These are phyloP conservation scores for Limnomonas spitsbergensis DNA, from an alignment of 139 green algal genomes.

Conservation along the genomic window DNA sequence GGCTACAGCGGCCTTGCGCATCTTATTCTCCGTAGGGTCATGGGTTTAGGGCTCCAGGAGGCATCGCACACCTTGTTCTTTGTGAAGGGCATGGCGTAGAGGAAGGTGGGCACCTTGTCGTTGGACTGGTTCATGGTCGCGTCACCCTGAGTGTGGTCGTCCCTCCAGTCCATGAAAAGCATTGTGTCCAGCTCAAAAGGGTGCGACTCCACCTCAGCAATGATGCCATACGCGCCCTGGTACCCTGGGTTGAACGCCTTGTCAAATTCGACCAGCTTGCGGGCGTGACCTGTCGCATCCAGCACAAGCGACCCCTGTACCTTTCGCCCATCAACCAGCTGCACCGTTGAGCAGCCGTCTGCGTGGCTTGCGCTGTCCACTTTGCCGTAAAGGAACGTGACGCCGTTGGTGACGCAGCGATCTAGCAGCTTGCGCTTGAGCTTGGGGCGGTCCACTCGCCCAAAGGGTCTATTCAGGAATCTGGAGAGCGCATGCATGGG, in stretches of 20 bases:
- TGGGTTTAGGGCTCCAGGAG: too few relatives aligned
- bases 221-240: conserved; percentile 94
- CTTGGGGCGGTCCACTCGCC: conserved; percentile 81
- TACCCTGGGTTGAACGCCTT: conserved; percentile 88
- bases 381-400: conserved; percentile 52
- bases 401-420: conserved; percentile 1
- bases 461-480: conserved; percentile 84
- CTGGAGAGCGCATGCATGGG: conserved; percentile 37
- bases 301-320: conserved; percentile 71
- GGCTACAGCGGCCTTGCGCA: too few relatives aligned
- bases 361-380: conserved; percentile 65
- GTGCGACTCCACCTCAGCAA: conserved; percentile 81
- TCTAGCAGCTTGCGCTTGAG: conserved; percentile 86
- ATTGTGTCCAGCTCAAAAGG: conserved; percentile 90
- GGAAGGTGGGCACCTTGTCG: conserved; percentile 84
- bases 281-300: conserved; percentile 88
- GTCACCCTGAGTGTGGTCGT: conserved; percentile 75
- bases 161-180: conserved; percentile 99
- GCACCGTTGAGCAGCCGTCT: conserved; percentile 52
- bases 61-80: conserved; percentile 56
- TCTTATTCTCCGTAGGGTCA: too few relatives aligned
- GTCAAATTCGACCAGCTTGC: conserved; percentile 87
- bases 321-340: conserved; percentile 34
- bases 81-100: conserved; percentile 98
- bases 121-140: conserved; percentile 61